phyloP scores from a whole-genome alignment of 75 land plant genomes.

The Cryptomeria japonica region DNA sequence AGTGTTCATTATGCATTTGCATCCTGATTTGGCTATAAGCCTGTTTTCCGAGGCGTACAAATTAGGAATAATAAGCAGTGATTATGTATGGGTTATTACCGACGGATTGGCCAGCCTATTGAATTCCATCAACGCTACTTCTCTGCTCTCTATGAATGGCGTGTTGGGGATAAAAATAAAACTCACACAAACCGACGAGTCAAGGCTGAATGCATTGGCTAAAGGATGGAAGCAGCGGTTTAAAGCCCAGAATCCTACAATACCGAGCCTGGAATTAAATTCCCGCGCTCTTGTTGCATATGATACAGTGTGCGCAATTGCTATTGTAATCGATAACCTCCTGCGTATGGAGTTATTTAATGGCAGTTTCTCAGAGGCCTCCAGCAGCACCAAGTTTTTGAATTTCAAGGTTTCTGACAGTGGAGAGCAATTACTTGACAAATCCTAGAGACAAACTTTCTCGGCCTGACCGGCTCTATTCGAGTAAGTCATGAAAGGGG shows the following conservation, averaged over 20 bases:
- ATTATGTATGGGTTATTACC: no score
- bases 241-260: background rate
- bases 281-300: slow-evolving; percentile 29
- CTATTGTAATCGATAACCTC: slow-evolving; percentile 25
- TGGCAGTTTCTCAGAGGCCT: background rate
- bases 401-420: slow-evolving; percentile 11
- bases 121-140: no score
- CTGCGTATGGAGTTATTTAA: slow-evolving; percentile 15
- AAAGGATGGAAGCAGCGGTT: no score
- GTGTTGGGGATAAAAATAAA: background rate
- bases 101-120: no score
- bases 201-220: no score
- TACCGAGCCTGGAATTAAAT: background rate
- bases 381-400: background rate
- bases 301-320: slow-evolving; percentile 15
- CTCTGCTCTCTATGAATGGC: background rate
- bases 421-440: background rate
- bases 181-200: background rate
- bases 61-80: background rate
- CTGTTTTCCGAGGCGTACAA: slow-evolving; percentile 17
- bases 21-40: slow-evolving; percentile 5
- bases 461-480: slow-evolving; percentile 9
- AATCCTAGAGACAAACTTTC: slow-evolving; percentile 19
- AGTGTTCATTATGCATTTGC: slow-evolving; percentile 42
- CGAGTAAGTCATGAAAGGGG: background rate